Base-by-base conservation (phyloP, 805 yeast genomes). In the Ogataea kodamae region DNA sequence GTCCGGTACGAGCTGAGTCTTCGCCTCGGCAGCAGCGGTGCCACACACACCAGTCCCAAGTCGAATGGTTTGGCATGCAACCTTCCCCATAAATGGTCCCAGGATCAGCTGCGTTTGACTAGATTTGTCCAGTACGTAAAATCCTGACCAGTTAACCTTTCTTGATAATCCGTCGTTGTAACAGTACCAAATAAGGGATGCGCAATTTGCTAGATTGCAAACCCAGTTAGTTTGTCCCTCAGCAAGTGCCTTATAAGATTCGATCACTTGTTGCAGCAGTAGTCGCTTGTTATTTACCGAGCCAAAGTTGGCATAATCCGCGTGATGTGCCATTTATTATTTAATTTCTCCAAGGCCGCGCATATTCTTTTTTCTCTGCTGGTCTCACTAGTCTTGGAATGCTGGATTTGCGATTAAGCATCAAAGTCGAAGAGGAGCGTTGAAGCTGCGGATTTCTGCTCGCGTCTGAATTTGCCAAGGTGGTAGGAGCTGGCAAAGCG, bases 1-100 rank as follows among this genome's bases (percentile, higher is more conserved):
- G 55, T 90, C 75, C 1, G 70, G 67, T 8, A 90, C 96, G 5
- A 88, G 52, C 53, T 87, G 95, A 1, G 95, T 82, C 26, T 56
- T 34, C 35, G 59, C 58, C 1, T 64, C 43, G 0, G 52, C 41
- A 0, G 95, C 96, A 2, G 96, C 95, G 1, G 74, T 64, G 5
- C 98, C 97, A 62, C 97, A 92, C 1, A 90, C 97, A 9, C 98
- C 98, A 39, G 63, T 69, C 4, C 96, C 96, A 32, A 81, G 64
- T 36, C 64, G 52, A 38, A 90, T 92, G 17, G 64, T 62, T 59
- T 92, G 97, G 51, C 98, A 90, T 0, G 97, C 97, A 3, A 90
- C 97, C 57, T 87, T 87, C 4, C 98, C 98, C 59, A 86, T 95
- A 59, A 90, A 90, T 9, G 98, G 98, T 0, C 94, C 98, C 22